Conservation (phyloP, 2,329 filamentous ascomycete species). For the Aureobasidium lini region DNA sequence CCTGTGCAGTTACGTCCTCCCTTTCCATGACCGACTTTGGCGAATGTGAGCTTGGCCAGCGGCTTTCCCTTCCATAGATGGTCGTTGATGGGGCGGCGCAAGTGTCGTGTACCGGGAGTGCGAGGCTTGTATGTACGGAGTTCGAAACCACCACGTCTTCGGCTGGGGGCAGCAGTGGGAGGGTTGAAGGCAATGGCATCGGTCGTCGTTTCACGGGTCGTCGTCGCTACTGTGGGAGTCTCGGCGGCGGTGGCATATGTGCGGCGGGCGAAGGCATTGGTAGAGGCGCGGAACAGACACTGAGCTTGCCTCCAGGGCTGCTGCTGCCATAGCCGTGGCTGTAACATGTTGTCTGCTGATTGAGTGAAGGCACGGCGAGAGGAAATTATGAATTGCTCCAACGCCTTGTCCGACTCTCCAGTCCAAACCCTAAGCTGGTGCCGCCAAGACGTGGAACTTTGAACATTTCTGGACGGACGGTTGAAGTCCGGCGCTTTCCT, state of each 20-base stretch:
- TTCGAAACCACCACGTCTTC: slow-evolving; percentile 34
- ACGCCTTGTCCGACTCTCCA: neutral
- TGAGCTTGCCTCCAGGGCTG: slow-evolving; percentile 36
- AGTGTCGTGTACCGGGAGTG: slow-evolving; percentile 85
- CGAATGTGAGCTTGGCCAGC: slow-evolving; percentile 72
- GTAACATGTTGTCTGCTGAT: slow-evolving; percentile 48
- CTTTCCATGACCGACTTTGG: slow-evolving; percentile 87
- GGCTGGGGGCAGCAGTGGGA: slow-evolving; percentile 29
- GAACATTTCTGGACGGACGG: slow-evolving; percentile 1
- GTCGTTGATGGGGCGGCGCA: slow-evolving; percentile 88
- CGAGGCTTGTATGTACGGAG: slow-evolving; percentile 87
- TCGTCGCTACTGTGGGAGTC: slow-evolving; percentile 18
- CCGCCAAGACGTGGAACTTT: neutral
- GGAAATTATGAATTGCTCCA: neutral
- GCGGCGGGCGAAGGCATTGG: slow-evolving; percentile 34
- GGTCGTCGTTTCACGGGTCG: slow-evolving; percentile 18
- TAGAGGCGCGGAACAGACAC: slow-evolving; percentile 34
- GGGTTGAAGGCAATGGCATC: slow-evolving; percentile 35
- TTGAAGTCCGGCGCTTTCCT: neutral
- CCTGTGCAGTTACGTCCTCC: slow-evolving; percentile 88
- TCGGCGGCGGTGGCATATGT: slow-evolving; percentile 46
- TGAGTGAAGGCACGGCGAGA: neutral
- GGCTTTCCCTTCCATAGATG: slow-evolving; percentile 94
- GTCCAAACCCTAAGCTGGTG: neutral
- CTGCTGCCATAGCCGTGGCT: slow-evolving; percentile 50